Base-by-base conservation (phyloP, 495 filamentous ascomycete species). In the Penicillium lagena region DNA sequence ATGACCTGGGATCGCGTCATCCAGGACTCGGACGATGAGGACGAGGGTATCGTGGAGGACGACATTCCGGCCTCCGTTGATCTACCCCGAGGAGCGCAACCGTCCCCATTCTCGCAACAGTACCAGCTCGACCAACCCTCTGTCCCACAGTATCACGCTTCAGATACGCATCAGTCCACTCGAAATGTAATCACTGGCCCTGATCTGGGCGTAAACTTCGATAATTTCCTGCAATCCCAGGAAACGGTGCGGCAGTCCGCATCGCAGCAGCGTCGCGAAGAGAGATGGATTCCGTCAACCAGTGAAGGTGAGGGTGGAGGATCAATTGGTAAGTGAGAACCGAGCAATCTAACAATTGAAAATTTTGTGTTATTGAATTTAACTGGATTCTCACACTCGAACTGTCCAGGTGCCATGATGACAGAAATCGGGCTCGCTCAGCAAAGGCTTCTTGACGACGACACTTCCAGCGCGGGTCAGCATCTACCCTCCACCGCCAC, bases 1-100 rank as follows among this genome's bases (percentile, higher is more conserved):
- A 71, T 71, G 67, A 49, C 58, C 37, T 51, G 48, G 47, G 43
- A 64, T 40, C 66, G 67, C 36, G 59, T 76, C 12, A 72, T 78
- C 28, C 68, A 72, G 40, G 74, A 78, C 46, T 78, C 74, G 11
- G 69, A 72, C 27, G 73, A 76, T 14, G 74, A 76, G 42, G 71
- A 68, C 7, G 64, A 75, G 32, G 56, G 50, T 35, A 50, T 67
- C n/a, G 50, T 53, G 29, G 66, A 59, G 42, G 60, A 55, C 34
- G 49, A 52, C n/a, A 37, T 52, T 7, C 51, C 57, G n/a, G 45
- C 56, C n/a, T 50, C 53, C 7, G 39, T 45, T 12, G 55, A 50
- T 7, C 49, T 60, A 8, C 41, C 45, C 5, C 56, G 58, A 12
- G 43, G 22, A 13, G 29, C 35, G 37, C 6, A 46, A 51, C 32